Percentiles rank a stretch among this genome's conserved stretches.
Evolutionary conservation across 139 green algal species (phyloP).

Genomic region (Tetraselmis chui): DNA sequence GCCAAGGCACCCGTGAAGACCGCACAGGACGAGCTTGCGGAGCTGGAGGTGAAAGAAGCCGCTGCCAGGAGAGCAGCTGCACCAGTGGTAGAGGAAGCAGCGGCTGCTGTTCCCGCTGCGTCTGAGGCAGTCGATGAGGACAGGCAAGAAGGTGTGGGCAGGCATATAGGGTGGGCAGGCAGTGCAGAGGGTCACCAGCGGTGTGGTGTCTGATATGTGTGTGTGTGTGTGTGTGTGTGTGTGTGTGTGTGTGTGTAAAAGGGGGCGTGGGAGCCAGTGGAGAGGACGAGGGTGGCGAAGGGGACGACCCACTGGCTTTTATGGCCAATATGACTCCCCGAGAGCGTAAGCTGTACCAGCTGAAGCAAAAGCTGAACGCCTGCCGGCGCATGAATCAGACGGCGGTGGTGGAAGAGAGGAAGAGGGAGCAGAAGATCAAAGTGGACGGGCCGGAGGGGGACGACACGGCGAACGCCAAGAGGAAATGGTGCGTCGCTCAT

Average conservation of each 20-base stretch:
- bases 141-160: too few species aligned
- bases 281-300: slow-evolving; percentile 12
- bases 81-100: slow-evolving; percentile 8
- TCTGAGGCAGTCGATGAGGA: slow-evolving; percentile 1
- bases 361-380: slow-evolving; percentile 71
- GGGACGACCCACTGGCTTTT: not conserved
- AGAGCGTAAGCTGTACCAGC: slow-evolving; percentile 76
- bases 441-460: slow-evolving; percentile 2
- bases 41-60: slow-evolving; percentile 22
- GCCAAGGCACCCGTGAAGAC: slow-evolving; percentile 21
- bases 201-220: too few species aligned
- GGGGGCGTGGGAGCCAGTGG: too few species aligned
- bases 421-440: slow-evolving; percentile 29
- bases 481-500: slow-evolving; percentile 42
- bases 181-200: too few species aligned
- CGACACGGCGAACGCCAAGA: slow-evolving; percentile 23
- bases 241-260: too few species aligned
- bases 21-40: slow-evolving; percentile 40
- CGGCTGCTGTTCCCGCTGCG: too few species aligned
- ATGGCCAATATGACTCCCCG: slow-evolving; percentile 45
- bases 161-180: too few species aligned
- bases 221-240: too few species aligned
- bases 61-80: not conserved
- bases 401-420: slow-evolving; percentile 81
- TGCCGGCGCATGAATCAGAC: slow-evolving; percentile 82